phyloP scores from a whole-genome alignment of 306 rosid genomes.

The Prunus davidiana region DNA sequence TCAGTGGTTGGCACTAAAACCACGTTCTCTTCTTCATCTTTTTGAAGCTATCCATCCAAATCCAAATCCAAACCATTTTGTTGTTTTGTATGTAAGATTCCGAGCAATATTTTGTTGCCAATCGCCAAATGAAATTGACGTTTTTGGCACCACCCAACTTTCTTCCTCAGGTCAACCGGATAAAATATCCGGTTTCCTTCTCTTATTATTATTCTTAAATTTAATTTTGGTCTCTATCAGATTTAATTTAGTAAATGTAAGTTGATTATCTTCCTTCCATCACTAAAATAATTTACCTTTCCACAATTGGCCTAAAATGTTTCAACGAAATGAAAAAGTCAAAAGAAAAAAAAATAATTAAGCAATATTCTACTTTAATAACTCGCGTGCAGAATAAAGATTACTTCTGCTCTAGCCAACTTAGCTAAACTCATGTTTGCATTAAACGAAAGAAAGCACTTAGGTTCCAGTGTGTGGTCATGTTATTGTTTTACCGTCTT shows the following conservation, averaged over 20 bases:
- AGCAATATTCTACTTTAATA: too few relatives aligned
- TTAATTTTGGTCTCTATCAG: background rate
- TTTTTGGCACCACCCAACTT: slow-evolving; percentile 32
- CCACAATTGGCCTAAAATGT: too few relatives aligned
- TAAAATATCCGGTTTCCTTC: slow-evolving; percentile 15
- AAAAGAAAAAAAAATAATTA: too few relatives aligned
- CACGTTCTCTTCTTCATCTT: slow-evolving; percentile 26
- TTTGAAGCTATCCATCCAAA: background rate
- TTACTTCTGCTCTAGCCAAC: too few relatives aligned
- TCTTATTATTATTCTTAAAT: background rate
- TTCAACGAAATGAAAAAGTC: too few relatives aligned
- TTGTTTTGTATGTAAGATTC: slow-evolving; percentile 37
- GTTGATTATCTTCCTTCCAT: too few relatives aligned
- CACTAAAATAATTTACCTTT: too few relatives aligned
- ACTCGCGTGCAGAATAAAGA: accelerated
- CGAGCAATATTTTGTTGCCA: slow-evolving; percentile 36
- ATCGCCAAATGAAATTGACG: slow-evolving; percentile 38
- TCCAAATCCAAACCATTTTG: background rate
- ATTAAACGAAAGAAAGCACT: too few relatives aligned
- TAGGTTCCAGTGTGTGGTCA: too few relatives aligned
- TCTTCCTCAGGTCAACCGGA: background rate
- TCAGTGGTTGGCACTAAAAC: slow-evolving; percentile 33
- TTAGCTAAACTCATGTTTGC: accelerated
- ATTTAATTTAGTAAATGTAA: too few relatives aligned
- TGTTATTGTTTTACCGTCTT: too few relatives aligned